Evolutionary conservation across 352 stramenopile species (phyloP).

Genomic region (Vaucheria bursata): DNA sequence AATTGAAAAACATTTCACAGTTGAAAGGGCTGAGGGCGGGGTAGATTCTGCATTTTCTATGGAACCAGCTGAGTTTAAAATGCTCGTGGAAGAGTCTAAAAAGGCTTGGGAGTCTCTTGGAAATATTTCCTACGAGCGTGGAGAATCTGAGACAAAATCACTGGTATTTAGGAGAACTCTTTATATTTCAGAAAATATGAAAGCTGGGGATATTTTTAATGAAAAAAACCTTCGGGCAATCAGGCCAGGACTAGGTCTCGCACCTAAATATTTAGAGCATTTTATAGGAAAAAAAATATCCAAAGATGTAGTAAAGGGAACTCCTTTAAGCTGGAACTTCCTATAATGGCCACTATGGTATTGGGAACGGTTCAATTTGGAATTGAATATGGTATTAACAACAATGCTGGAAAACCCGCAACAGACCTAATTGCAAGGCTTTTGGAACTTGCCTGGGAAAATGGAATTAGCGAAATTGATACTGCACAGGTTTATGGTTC

Average conservation of each 20-base stretch:
- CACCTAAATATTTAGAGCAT: not conserved
- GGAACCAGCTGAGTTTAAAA: not conserved
- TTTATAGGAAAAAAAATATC: not conserved
- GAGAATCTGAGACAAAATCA: no score
- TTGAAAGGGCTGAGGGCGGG: not conserved
- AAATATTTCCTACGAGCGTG: not conserved
- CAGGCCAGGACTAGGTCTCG: not conserved
- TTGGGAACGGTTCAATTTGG: no score
- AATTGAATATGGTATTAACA: no score
- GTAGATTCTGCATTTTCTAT: not conserved
- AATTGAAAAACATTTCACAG: not conserved
- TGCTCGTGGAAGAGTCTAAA: not conserved
- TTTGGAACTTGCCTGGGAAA: no score
- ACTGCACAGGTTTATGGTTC: no score
- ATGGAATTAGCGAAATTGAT: no score
- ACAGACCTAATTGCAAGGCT: no score
- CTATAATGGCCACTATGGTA: no score
- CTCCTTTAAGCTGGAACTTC: no score
- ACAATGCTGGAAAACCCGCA: no score
- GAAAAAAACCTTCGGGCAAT: not conserved
- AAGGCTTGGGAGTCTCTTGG: not conserved
- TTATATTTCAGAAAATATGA: not conserved
- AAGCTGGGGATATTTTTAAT: not conserved
- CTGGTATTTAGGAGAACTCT: not conserved
- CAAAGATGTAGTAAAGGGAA: not conserved